Evolutionary conservation across 345 rosid genomes (phyloP), one percentile per base, ranked within the genome.

Genomic region (Angophora floribunda): DNA sequence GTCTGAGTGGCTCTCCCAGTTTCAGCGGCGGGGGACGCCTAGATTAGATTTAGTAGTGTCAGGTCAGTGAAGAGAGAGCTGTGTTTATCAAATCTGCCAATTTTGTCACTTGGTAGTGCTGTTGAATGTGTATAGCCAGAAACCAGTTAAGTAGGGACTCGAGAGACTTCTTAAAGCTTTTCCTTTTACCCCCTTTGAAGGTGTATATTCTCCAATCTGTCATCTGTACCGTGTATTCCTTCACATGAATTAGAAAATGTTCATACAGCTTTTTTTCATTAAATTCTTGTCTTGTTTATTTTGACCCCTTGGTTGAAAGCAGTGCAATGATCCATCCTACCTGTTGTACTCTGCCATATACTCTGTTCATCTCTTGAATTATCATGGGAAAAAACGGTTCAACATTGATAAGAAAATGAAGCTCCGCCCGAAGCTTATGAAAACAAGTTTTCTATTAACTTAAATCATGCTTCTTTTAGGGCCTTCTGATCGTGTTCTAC

Each of bases 31-130:
- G 84, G 82, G 84, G 49, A 41, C 84, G 1, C 49, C 7, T 19
- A 75, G 82, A 19, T 75, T 41, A 75, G 82, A 41, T 19, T 75
- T 36, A 41, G 82, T 75, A 44, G 82, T 12, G 82, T 36, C 14
- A 41, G 49, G 49, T 75, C 28, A 22, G 47, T 32, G 87, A 53
- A 85, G 61, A n/a, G 45, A 32, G 45, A 16, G 30, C 5, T 4
- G 84, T 75, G 84, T 53, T 44, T 32, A 52, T 85, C 55, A 32
- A 17, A 85, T 19, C 93, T 88, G 85, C 91, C 91, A 89, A 88
- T 88, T 91, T 93, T 89, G 89, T 88, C 85, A 67, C 90, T 87
- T 84, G 91, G 90, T 85, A 91, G 80, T 85, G 61, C 17, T 52
- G 61, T 41, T 51, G 87, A 52, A 55, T 52, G 61, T 85, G 87